These are phyloP conservation scores for Cercophora scortea DNA, from an alignment of 495 filamentous ascomycete species.

Conservation along the genomic window DNA sequence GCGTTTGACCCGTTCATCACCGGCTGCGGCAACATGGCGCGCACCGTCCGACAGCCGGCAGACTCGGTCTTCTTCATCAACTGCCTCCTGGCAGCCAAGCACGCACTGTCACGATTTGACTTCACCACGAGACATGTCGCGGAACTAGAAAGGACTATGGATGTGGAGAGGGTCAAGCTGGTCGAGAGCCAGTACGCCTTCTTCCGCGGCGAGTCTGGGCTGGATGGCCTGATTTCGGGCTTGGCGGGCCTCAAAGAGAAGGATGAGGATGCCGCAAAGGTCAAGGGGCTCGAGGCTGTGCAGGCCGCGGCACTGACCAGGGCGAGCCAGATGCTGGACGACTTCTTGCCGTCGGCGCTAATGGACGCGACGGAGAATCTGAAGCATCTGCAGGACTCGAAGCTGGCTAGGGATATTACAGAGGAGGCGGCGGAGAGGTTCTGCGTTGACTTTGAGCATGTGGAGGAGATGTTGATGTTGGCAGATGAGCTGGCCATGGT, in stretches of 20 bases:
- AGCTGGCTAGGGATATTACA: slow-evolving; percentile 63
- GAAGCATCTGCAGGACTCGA: slow-evolving; percentile 59
- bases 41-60: slow-evolving; percentile 47
- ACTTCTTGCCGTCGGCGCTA: slow-evolving; percentile 83
- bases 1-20: slow-evolving; percentile 82
- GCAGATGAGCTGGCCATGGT: slow-evolving; percentile 32
- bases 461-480: slow-evolving; percentile 55
- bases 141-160: slow-evolving; percentile 40
- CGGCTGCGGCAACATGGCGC: slow-evolving; percentile 61
- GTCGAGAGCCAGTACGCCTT: slow-evolving; percentile 55
- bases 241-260: slow-evolving; percentile 34
- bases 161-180: slow-evolving; percentile 36
- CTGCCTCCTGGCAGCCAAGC: slow-evolving; percentile 56
- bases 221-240: slow-evolving; percentile 60
- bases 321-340: slow-evolving; percentile 73
- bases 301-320: slow-evolving; percentile 53
- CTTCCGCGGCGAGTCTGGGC: slow-evolving; percentile 65
- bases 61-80: slow-evolving; percentile 76
- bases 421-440: slow-evolving; percentile 81
- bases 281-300: slow-evolving; percentile 42
- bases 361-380: slow-evolving; percentile 86
- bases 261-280: slow-evolving; percentile 26
- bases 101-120: slow-evolving; percentile 41
- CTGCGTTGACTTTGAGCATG: slow-evolving; percentile 82
- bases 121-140: slow-evolving; percentile 43